Evolutionary conservation across 176 grass and related monocot species (phyloP).

Genomic region (Canna indica): DNA sequence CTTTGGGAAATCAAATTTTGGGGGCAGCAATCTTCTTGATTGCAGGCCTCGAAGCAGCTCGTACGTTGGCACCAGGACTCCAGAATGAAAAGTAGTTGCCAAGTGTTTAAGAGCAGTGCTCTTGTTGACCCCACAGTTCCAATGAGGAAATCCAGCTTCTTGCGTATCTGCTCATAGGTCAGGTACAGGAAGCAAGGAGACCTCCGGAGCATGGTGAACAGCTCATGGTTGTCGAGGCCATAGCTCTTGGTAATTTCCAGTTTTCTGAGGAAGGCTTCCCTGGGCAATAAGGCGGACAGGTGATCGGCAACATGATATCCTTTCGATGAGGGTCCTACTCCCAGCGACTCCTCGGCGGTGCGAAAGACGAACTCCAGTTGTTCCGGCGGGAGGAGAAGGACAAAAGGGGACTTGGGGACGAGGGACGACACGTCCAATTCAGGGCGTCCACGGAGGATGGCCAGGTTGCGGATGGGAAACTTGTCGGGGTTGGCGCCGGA

Average conservation of each 20-base stretch:
- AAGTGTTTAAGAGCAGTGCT: neutral
- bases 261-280: neutral
- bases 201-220: constrained; percentile 1
- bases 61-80: neutral
- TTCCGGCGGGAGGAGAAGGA: neutral
- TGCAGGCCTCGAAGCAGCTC: neutral
- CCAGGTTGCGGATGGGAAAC: neutral
- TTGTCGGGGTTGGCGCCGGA: too few species aligned
- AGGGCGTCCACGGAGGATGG: neutral
- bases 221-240: neutral
- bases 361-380: neutral
- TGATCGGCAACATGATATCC: neutral
- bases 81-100: constrained; percentile 6
- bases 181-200: neutral
- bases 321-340: neutral
- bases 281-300: neutral
- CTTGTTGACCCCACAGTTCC: neutral
- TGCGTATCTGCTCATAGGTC: neutral
- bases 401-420: neutral
- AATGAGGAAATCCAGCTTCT: constrained; percentile 8
- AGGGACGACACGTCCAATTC: neutral
- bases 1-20: neutral
- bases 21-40: neutral
- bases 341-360: neutral
- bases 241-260: neutral